Percentiles rank a stretch among this genome's conserved stretches.
Conservation (phyloP, 345 rosid genomes). For the Populus davidiana region DNA sequence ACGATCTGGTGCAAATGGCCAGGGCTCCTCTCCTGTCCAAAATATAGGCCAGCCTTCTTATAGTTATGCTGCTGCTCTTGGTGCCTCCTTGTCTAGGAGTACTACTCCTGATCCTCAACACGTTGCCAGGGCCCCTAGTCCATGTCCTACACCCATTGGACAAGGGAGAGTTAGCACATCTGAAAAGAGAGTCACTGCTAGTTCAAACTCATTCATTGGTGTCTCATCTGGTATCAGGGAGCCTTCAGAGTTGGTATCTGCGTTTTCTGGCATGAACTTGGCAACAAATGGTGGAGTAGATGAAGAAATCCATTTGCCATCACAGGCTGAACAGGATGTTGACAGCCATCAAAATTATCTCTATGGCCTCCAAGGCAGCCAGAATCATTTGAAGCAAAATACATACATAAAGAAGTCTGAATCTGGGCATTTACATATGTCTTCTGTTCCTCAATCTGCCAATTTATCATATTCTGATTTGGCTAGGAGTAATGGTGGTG, state of each 20-base stretch:
- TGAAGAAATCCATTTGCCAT: conserved; percentile 36
- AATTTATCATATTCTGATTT: conserved; percentile 35
- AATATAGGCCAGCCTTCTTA: conserved; percentile 50
- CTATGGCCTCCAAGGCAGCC: conserved; percentile 45
- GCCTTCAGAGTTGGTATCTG: conserved; percentile 57
- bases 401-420: conserved; percentile 37
- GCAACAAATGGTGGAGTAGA: conserved; percentile 42
- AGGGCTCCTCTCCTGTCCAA: conserved; percentile 48
- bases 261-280: conserved; percentile 67
- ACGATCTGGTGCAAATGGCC: conserved; percentile 40
- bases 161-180: conserved; percentile 53
- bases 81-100: conserved; percentile 73
- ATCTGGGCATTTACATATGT: conserved; percentile 35
- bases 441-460: conserved; percentile 27
- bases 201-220: conserved; percentile 54
- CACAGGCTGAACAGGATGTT: conserved; percentile 38
- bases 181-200: conserved; percentile 55
- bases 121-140: conserved; percentile 80
- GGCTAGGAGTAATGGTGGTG: conserved; percentile 36
- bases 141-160: conserved; percentile 80
- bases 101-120: conserved; percentile 87
- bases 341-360: conserved; percentile 46
- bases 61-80: conserved; percentile 77
- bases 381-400: conserved; percentile 41
- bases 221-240: conserved; percentile 49